These are phyloP conservation scores for Physcia stellaris DNA, from an alignment of 495 filamentous ascomycete species.

Conservation along the genomic window DNA sequence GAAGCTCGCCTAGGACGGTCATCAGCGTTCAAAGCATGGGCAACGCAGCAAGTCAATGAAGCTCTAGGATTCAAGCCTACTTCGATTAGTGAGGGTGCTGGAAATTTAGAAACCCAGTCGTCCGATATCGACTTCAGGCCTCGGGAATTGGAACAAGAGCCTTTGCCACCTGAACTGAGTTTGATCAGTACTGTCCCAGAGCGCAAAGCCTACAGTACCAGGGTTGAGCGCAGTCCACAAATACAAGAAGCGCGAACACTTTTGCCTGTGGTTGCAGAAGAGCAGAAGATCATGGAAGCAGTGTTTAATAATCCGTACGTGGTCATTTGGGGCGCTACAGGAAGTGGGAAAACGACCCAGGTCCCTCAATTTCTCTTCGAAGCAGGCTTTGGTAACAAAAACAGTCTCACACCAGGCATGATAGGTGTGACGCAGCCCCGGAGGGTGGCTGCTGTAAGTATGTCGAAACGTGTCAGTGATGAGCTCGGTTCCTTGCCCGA, in stretches of 20 bases:
- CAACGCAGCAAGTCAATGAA: slow-evolving; percentile 69
- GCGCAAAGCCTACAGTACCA: slow-evolving; percentile 64
- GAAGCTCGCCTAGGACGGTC: slow-evolving; percentile 27
- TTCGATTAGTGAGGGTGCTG: slow-evolving; percentile 15
- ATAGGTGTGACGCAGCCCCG: slow-evolving; percentile 92
- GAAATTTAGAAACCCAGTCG: slow-evolving; percentile 17
- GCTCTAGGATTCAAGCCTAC: slow-evolving; percentile 48
- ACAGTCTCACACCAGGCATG: slow-evolving; percentile 71
- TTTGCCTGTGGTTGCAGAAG: slow-evolving; percentile 82
- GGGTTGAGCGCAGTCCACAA: slow-evolving; percentile 52
- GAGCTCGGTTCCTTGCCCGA: slow-evolving; percentile 54
- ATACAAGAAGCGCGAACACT: slow-evolving; percentile 68
- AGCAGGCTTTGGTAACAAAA: slow-evolving; percentile 71
- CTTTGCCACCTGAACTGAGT: slow-evolving; percentile 59
- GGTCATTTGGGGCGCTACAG: slow-evolving; percentile 90
- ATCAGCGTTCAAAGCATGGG: slow-evolving; percentile 91
- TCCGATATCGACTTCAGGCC: slow-evolving; percentile 36
- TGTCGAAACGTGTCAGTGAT: slow-evolving; percentile 80
- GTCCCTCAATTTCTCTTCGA: slow-evolving; percentile 93
- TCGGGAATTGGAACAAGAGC: slow-evolving; percentile 54
- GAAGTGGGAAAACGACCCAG: slow-evolving; percentile 95
- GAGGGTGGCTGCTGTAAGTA: slow-evolving; percentile 84
- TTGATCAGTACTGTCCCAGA: slow-evolving; percentile 42
- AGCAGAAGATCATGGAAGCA: slow-evolving; percentile 97
- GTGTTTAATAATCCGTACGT: slow-evolving; percentile 78